Percentiles rank a stretch among this genome's conserved stretches.
phyloP scores from a whole-genome alignment of 805 yeast species.

The Hanseniaspora thailandica region DNA sequence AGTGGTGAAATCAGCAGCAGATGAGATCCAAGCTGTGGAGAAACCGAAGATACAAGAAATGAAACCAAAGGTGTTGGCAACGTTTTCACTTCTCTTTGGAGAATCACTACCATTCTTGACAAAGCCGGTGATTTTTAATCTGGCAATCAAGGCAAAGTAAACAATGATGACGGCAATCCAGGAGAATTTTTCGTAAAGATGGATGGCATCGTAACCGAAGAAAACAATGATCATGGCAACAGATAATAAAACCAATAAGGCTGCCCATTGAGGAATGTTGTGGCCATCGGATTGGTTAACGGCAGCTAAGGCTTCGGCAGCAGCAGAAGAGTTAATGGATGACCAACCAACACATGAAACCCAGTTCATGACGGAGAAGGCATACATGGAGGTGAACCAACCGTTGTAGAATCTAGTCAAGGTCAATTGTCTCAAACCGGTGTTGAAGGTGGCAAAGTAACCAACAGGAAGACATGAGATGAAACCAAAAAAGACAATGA shows the following conservation, averaged over 20 bases:
- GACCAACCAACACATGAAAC: slow-evolving; percentile 93
- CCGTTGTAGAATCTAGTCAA: slow-evolving; percentile 71
- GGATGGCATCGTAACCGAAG: slow-evolving; percentile 77
- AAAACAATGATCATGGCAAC: slow-evolving; percentile 62
- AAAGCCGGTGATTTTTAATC: slow-evolving; percentile 55
- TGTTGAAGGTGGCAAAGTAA: slow-evolving; percentile 71
- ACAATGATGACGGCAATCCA: slow-evolving; percentile 75
- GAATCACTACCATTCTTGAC: slow-evolving; percentile 43
- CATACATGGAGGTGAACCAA: slow-evolving; percentile 55
- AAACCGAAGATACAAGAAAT: slow-evolving; percentile 79
- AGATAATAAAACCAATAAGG: slow-evolving; percentile 59
- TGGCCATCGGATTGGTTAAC: slow-evolving; percentile 43
- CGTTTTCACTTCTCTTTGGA: slow-evolving; percentile 48
- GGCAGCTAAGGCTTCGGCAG: slow-evolving; percentile 71
- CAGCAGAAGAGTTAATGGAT: slow-evolving; percentile 79
- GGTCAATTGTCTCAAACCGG: slow-evolving; percentile 83
- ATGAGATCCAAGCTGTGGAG: slow-evolving; percentile 93
- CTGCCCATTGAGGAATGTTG: slow-evolving; percentile 79
- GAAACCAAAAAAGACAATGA: slow-evolving; percentile 60
- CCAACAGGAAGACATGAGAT: slow-evolving; percentile 75
- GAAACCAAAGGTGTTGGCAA: slow-evolving; percentile 69
- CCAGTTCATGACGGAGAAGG: slow-evolving; percentile 60
- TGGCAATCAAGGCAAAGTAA: slow-evolving; percentile 67
- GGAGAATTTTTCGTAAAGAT: slow-evolving; percentile 67
- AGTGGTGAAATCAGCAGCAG: slow-evolving; percentile 83